Evolutionary conservation across 495 filamentous ascomycete species (phyloP).

Genomic region (Cercophora sp.): DNA sequence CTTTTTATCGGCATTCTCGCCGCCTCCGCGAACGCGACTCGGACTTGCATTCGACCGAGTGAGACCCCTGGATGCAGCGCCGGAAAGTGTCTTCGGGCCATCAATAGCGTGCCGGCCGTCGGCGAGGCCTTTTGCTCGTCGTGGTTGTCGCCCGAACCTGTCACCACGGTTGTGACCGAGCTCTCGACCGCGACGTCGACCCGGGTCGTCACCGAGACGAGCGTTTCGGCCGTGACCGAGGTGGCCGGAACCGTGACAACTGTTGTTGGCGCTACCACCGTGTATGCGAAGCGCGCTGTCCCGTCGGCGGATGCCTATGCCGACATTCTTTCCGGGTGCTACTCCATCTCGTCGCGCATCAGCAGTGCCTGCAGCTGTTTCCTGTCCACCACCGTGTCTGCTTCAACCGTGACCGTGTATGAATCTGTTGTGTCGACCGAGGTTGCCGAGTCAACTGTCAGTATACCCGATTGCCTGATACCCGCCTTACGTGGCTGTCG

Average conservation of each 20-base stretch:
- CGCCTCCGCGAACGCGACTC: no score
- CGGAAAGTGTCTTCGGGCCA: no score
- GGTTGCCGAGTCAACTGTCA: no score
- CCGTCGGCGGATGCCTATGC: constrained; percentile 1
- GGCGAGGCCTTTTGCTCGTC: constrained; percentile 23
- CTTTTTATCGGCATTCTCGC: no score
- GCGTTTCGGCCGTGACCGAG: constrained; percentile 6
- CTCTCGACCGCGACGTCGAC: constrained; percentile 12
- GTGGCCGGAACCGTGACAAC: constrained; percentile 15
- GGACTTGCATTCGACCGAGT: no score
- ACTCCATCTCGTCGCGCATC: constrained; percentile 8
- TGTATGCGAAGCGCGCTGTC: constrained; percentile 12
- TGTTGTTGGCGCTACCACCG: constrained; percentile 6
- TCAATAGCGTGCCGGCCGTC: no score
- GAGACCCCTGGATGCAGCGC: no score
- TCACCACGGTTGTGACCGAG: constrained; percentile 20
- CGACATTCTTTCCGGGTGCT: constrained; percentile 15
- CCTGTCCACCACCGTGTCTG: constrained; percentile 14
- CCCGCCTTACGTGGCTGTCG: no score
- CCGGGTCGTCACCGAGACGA: constrained; percentile 11
- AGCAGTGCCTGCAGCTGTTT: constrained; percentile 25
- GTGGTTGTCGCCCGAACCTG: constrained; percentile 15
- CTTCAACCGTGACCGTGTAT: constrained; percentile 18
- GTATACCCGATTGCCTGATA: no score
- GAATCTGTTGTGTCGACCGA: constrained; percentile 3